Conservation (phyloP, 2,329 filamentous ascomycete species). For the Colletotrichum gloeosporioides region DNA sequence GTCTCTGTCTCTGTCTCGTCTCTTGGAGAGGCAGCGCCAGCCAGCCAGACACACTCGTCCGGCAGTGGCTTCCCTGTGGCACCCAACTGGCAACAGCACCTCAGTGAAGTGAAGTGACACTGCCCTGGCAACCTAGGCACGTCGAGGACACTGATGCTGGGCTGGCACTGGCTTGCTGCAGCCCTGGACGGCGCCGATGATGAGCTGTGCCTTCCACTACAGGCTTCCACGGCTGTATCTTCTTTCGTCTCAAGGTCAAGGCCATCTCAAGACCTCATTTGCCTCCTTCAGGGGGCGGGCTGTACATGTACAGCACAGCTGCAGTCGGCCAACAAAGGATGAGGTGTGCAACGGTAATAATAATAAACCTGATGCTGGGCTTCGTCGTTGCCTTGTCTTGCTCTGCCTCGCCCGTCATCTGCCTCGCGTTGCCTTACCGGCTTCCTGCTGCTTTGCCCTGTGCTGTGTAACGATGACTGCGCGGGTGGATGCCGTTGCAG, state of each 20-base stretch:
- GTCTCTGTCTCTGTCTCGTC: neutral
- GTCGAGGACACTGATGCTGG: neutral
- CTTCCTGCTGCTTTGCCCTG: conserved; percentile 3
- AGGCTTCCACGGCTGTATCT: neutral
- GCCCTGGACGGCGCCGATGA: neutral
- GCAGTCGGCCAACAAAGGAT: neutral
- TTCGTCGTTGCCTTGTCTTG: neutral
- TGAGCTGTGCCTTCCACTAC: neutral
- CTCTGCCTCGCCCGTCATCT: neutral
- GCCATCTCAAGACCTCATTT: neutral
- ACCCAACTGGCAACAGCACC: neutral
- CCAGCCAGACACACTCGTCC: neutral
- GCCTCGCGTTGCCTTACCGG: neutral
- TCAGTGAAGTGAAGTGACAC: neutral
- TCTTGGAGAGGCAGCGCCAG: neutral
- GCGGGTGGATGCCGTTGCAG: neutral
- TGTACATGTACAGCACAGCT: neutral
- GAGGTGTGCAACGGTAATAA: neutral
- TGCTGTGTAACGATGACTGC: neutral
- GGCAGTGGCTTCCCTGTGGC: neutral
- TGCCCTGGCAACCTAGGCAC: neutral
- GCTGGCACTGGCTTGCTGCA: neutral
- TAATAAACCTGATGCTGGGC: neutral
- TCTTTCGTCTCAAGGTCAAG: neutral
- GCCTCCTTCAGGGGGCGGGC: conserved; percentile 5